Base-by-base conservation (phyloP, 805 yeast genomes). In the Blastobotrys parvus region DNA sequence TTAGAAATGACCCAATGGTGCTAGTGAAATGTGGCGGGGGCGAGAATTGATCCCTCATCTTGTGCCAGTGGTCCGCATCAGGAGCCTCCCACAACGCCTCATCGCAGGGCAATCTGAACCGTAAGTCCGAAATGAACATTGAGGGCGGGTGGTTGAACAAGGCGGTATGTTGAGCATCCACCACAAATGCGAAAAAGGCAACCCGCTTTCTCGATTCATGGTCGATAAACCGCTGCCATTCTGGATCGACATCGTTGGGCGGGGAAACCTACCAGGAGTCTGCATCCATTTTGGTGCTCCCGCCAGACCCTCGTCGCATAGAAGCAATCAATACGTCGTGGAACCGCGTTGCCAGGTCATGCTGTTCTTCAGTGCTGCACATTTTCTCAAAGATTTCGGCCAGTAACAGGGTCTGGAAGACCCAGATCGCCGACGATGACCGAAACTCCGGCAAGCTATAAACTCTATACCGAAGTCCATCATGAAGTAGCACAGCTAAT, bases 111-210 rank as follows among this genome's bases (percentile, higher is more conserved):
- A 79, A 59, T 3, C 74, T 64, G 52, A 79, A 55, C 49, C 79
- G 79, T 38, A 79, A 64, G 52, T 50, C 86, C 51, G 78, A 80
- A 7, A 77, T 70, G 33, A 74, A 72, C 29, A 78, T 60, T 25
- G 71, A 57, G 50, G 77, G 68, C 45, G 81, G 77, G 61, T 86
- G 94, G 6, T 94, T 82, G 60, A 82, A 85, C 39, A 83, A 74
- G 13, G 82, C 75, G 32, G 87, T 81, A 63, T 87, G 94, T 2
- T 80, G 72, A 2, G 82, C 77, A 60, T 86, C 95, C 53, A 82
- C 69, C 56, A 82, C 83, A 59, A 86, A 87, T 11, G 94, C 87
- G 76, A 84, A 77, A 47, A 79, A 77, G 0, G 94, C 85, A 1
- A 82, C 72, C 44, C 95, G 64, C 57, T 86, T 87, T 70, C 83